These are phyloP conservation scores for Mycena epipterygia DNA, from an alignment of 768 basidiomycete genomes.

Conservation along the genomic window DNA sequence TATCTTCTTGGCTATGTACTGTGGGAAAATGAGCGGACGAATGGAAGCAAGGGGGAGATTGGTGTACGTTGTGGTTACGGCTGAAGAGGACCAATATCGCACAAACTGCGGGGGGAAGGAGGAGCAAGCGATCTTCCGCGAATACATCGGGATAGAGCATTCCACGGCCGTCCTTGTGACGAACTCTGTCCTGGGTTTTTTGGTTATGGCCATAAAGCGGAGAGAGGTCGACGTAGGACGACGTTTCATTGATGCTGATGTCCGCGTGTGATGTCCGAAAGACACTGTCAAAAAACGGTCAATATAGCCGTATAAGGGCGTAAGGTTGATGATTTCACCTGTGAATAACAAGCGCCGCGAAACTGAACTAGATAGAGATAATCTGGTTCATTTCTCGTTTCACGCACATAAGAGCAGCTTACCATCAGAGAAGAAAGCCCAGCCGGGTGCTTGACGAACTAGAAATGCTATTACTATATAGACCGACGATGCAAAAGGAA, in stretches of 20 bases:
- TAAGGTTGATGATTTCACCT: conserved; percentile 47
- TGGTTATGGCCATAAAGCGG: conserved; percentile 87
- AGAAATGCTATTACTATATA: conserved; percentile 21
- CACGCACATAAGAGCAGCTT: neutral
- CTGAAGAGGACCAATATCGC: conserved; percentile 88
- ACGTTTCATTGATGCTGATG: conserved; percentile 83
- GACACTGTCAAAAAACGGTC: conserved; percentile 46
- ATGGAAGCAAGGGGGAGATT: neutral
- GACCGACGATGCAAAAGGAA: neutral
- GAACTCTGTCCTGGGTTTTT: conserved; percentile 67
- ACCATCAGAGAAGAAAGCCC: conserved; percentile 82
- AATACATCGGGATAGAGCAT: conserved; percentile 79
- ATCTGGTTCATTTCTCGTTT: too few relatives aligned
- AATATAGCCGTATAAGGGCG: neutral
- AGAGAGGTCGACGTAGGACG: conserved; percentile 88
- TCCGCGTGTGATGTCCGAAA: conserved; percentile 76
- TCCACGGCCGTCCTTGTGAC: conserved; percentile 68
- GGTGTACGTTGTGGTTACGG: conserved; percentile 89
- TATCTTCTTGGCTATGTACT: conserved; percentile 87
- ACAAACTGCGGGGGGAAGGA: conserved; percentile 84
- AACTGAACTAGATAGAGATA: conserved; percentile 63
- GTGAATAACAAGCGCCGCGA: conserved; percentile 88
- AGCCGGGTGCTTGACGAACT: conserved; percentile 84
- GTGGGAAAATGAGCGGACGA: neutral
- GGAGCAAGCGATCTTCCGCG: conserved; percentile 81